Base-by-base conservation (phyloP, 208 protist genomes). In the Trypanosoma melophagium region DNA sequence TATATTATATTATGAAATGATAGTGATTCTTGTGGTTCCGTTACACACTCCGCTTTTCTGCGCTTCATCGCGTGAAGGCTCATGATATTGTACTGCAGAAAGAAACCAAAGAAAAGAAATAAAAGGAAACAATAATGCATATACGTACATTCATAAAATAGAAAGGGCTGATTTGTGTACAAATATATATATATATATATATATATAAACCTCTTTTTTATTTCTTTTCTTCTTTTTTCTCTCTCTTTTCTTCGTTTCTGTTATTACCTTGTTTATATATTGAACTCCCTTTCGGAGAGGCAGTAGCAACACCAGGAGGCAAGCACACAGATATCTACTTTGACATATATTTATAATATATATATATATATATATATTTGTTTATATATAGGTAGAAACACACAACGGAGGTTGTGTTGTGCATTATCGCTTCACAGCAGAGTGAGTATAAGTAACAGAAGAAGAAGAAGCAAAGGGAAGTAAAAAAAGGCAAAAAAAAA, bases 201-300 rank as follows among this genome's bases (percentile, higher is more conserved):
- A 65, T 68, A 19, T 63, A 54, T 50, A n/a, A n/a, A n/a, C n/a
- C 44, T 67, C 51, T 71, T 49, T 71, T 50, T 9, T 54, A 55
- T 7, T 51, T 71, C 17, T 66, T 53, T 66, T 68, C 19, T 19
- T 45, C 17, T 58, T 60, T 54, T 24, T 25, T 28, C 59, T 44
- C 10, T 28, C 7, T 64, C 21, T 31, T 41, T 38, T 62, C 10
- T 62, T 51, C 66, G 5, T 35, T 35, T 35, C n/a, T 35, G 5
- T 35, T 35, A 35, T 35, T 5, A 35, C 5, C 3, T 35, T 35
- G 28, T 35, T 7, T 35, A 5, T 35, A 35, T 35, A 5, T 35
- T 35, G 28, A 35, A 35, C 5, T 35, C 5, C 3, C 5, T 35
- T 5, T 35, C 5, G 28, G 28, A 35, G 28, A 7, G 1, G 28